Conservation (phyloP, 1,284 basidiomycete genomes). For the Cutaneotrichosporon daszewskae region DNA sequence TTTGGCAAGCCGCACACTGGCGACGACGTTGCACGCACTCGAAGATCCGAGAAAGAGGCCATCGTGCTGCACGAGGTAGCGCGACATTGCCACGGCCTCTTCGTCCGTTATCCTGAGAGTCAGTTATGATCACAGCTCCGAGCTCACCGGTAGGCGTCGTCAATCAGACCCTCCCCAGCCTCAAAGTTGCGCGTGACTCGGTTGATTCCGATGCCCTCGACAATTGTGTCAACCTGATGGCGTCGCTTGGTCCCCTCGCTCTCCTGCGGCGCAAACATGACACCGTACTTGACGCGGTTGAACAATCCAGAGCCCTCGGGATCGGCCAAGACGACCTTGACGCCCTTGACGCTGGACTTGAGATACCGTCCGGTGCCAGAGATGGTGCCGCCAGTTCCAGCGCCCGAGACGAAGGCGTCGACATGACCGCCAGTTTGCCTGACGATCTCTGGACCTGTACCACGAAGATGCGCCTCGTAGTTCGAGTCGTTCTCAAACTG, state of each 20-base stretch:
- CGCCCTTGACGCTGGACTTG: conserved; percentile 50
- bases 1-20: conserved; percentile 71
- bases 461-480: conserved; percentile 78
- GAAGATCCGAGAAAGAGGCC: conserved; percentile 94
- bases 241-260: conserved; percentile 90
- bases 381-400: conserved; percentile 93
- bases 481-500: conserved; percentile 95
- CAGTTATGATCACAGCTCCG: background rate
- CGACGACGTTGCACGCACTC: conserved; percentile 90
- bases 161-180: conserved; percentile 69
- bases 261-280: conserved; percentile 89
- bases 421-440: conserved; percentile 77
- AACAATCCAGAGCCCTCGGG: conserved; percentile 88
- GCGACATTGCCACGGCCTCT: conserved; percentile 87
- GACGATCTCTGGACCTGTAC: conserved; percentile 95
- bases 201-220: conserved; percentile 59
- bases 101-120: conserved; percentile 68
- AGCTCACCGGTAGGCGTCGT: conserved; percentile 75
- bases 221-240: conserved; percentile 73
- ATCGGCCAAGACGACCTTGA: conserved; percentile 77
- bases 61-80: conserved; percentile 79
- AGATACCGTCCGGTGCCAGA: conserved; percentile 77
- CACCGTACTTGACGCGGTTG: conserved; percentile 89
- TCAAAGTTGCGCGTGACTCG: conserved; percentile 72
- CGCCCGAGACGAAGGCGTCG: conserved; percentile 88